phyloP scores from a whole-genome alignment of 306 rosid genomes.

The Nissolia schottii region DNA sequence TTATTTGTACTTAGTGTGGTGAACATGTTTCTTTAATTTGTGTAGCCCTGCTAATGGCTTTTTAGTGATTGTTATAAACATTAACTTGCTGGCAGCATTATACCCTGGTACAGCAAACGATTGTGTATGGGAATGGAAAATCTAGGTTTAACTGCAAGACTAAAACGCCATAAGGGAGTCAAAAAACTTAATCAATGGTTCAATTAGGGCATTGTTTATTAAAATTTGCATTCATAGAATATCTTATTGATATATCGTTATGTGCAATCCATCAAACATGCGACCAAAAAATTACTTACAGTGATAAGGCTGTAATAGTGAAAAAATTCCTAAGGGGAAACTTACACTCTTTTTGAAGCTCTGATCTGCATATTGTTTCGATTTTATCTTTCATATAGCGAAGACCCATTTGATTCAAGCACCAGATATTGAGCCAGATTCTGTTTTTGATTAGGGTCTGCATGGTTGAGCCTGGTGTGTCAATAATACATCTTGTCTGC shows the following conservation, averaged over 20 bases:
- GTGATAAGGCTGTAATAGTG: background rate
- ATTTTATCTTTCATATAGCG: background rate
- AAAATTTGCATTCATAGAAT: background rate
- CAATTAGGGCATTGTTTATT: background rate
- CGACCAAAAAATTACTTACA: background rate
- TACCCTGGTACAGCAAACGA: background rate
- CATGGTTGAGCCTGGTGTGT: conserved; percentile 25
- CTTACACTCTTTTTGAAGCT: background rate
- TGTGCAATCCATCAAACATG: background rate
- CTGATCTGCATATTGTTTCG: background rate
- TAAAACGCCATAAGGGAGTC: background rate
- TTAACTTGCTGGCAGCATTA: background rate
- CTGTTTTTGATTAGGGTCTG: conserved; percentile 51
- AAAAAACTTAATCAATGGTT: background rate
- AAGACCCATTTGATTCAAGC: conserved; percentile 45
- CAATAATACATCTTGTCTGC: background rate
- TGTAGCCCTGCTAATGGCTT: background rate
- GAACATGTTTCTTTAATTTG: background rate
- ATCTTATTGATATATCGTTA: background rate
- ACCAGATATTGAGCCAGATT: conserved; percentile 49
- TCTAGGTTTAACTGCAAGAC: background rate
- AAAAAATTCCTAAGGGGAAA: background rate
- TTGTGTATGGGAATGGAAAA: background rate
- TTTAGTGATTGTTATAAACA: background rate
- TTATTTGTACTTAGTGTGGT: background rate